Conservation (phyloP, 352 stramenopile genomes). For the Phytophthora gonapodyides region DNA sequence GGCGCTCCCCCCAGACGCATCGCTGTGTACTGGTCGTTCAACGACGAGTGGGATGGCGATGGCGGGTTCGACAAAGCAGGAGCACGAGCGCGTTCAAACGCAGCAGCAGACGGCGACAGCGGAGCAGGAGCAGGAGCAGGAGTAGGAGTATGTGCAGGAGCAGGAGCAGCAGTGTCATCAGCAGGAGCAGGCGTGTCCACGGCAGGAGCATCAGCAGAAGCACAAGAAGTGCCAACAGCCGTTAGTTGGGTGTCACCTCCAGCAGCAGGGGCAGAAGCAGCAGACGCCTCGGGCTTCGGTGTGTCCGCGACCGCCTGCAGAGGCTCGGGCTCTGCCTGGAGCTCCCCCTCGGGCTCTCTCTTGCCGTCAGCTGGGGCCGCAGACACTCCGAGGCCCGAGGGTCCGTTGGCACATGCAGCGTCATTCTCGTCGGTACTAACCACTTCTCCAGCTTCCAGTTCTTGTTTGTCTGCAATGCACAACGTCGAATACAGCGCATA, state of each 20-base stretch:
- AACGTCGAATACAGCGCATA: background rate
- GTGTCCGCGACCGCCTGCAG: conserved; percentile 22
- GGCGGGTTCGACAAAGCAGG: conserved; percentile 25
- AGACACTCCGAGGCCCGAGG: conserved; percentile 28
- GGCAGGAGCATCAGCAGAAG: conserved; percentile 17
- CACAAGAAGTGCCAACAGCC: conserved; percentile 39
- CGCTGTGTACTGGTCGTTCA: conserved; percentile 38
- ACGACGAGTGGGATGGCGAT: conserved; percentile 21
- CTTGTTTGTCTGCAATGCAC: conserved; percentile 43
- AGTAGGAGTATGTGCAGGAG: conserved; percentile 9
- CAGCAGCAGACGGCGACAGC: conserved; percentile 30
- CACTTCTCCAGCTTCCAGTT: conserved; percentile 65
- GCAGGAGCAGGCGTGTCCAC: background rate
- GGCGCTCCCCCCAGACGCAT: conserved; percentile 20
- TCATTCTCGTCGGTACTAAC: conserved; percentile 50
- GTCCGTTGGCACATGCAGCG: conserved; percentile 31
- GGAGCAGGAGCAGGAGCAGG: conserved; percentile 18
- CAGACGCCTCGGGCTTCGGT: conserved; percentile 24
- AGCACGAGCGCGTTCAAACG: conserved; percentile 32
- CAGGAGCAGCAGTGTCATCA: conserved; percentile 14
- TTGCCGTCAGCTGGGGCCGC: conserved; percentile 24
- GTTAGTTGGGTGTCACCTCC: conserved; percentile 40
- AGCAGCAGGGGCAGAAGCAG: conserved; percentile 21
- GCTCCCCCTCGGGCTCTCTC: conserved; percentile 26
- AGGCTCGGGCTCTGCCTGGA: conserved; percentile 19